phyloP scores from a whole-genome alignment of 1,139 yeast genomes.

The Saccharomyces hybrid region DNA sequence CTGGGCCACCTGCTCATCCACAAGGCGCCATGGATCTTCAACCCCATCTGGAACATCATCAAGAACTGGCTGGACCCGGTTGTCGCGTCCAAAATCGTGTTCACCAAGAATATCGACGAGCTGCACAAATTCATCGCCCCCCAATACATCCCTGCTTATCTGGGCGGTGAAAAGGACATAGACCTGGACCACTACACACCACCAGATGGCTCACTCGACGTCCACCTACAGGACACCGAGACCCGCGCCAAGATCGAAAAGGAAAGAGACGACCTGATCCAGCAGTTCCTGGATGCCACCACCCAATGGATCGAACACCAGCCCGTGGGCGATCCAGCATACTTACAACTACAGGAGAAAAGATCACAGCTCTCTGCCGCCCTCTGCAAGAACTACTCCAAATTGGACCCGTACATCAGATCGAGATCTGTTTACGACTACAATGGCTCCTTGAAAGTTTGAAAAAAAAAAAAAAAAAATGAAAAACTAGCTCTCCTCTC shows the following conservation, averaged over 20 bases:
- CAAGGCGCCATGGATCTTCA: constrained; percentile 86
- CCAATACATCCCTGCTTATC: constrained; percentile 47
- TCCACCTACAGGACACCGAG: constrained; percentile 38
- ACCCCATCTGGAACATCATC: constrained; percentile 77
- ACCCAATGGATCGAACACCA: constrained; percentile 57
- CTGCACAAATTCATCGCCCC: constrained; percentile 48
- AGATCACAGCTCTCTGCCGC: constrained; percentile 44
- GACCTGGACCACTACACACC: constrained; percentile 31
- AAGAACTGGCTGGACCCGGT: constrained; percentile 86
- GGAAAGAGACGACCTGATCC: constrained; percentile 43
- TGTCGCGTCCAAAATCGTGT: constrained; percentile 71
- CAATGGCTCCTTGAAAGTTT: constrained; percentile 32
- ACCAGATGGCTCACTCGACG: constrained; percentile 46
- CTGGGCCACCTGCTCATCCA: constrained; percentile 69
- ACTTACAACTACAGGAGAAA: constrained; percentile 37
- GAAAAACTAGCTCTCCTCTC: neutral
- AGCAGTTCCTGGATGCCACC: constrained; percentile 49
- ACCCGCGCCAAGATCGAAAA: constrained; percentile 36
- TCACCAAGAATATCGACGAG: constrained; percentile 57
- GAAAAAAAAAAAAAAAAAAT: neutral
- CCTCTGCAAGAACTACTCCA: constrained; percentile 48
- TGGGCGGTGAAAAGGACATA: constrained; percentile 60
- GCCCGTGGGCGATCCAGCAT: constrained; percentile 33
- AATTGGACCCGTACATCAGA: constrained; percentile 64
- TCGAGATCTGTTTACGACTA: constrained; percentile 61